These are phyloP conservation scores for Rhizophora apiculata DNA, from an alignment of 345 rosid genomes.

Conservation along the genomic window DNA sequence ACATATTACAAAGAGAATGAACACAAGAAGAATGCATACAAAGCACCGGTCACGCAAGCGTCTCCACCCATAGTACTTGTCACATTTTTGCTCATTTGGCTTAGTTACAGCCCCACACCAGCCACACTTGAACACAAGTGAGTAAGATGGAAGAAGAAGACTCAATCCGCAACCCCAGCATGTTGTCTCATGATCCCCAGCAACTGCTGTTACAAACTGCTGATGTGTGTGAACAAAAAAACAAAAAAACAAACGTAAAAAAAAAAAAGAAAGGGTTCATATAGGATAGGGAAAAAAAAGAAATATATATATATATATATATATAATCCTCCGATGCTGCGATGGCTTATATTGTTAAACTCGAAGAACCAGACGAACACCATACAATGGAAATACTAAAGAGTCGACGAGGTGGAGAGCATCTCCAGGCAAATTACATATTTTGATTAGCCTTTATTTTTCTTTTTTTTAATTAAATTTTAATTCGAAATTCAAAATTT, in stretches of 20 bases:
- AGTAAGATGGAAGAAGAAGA: conserved; percentile 61
- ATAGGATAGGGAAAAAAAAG: not conserved
- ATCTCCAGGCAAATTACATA: too few species aligned
- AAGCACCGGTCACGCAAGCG: conserved; percentile 84
- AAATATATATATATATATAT: too few species aligned
- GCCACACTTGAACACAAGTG: conserved; percentile 75
- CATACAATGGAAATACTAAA: too few species aligned
- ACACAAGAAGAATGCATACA: conserved; percentile 48
- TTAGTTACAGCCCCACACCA: conserved; percentile 98
- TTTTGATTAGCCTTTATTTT: too few species aligned
- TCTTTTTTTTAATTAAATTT: too few species aligned
- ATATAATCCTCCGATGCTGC: too few species aligned
- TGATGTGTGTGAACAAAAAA: conserved; percentile 31
- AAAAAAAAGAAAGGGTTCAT: too few species aligned
- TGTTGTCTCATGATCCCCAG: conserved; percentile 52
- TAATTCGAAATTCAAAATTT: too few species aligned
- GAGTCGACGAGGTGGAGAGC: too few species aligned
- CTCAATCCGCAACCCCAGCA: conserved; percentile 97
- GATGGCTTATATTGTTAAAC: too few species aligned
- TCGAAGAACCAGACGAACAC: too few species aligned
- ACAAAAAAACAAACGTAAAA: too few species aligned
- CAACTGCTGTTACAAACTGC: conserved; percentile 42
- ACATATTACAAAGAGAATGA: conserved; percentile 81
- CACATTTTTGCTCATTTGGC: conserved; percentile 41
- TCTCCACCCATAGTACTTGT: conserved; percentile 61